Evolutionary conservation across 2,329 filamentous ascomycete genomes (phyloP), one percentile per base, ranked within the genome.

Genomic region (Penicillium sp.): DNA sequence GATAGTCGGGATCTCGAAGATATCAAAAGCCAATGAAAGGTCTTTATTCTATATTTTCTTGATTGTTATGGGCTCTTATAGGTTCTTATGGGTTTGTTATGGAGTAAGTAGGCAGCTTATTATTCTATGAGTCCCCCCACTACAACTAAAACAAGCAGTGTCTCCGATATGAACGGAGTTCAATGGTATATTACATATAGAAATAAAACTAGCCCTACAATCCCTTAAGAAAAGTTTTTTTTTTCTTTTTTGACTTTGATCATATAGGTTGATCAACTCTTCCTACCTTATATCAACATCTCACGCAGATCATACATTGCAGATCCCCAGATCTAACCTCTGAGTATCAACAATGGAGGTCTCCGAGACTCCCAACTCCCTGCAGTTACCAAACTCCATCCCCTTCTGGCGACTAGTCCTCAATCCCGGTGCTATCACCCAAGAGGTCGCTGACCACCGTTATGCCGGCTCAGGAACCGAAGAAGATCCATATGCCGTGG

Each of bases 401-500:
- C 70, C 71, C 19, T 74, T 68, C 61, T 75, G 70, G 69, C 70
- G 72, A 45, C 53, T 71, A 23, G 60, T 75, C 9, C 45, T 62
- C 33, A 66, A 74, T 33, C 70, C 71, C 11, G 71, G 71, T 19
- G 69, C 65, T 5, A 62, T 75, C 41, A 75, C 72, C 11, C 71
- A 72, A 50, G 72, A 73, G 49, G 65, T 75, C 9, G 61, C 68
- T 38, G 70, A 73, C 53, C 59, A 68, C 40, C 59, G 58, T 16
- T 74, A 71, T 51, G 60, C 68, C 39, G 77, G 77, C 21, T 71
- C 70, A 0, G 77, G 77, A 0, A 79, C 75, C 0, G 69, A 73
- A 27, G 66, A 73, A 2, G 76, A 79, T 59, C 77, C 77, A 0
- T 79, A 71, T 61, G 66, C 72, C n/a, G 72, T 79, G 16, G 69